Evolutionary conservation across 2,329 filamentous ascomycete species (phyloP), one percentile per base, ranked within the genome.

Genomic region (Fusarium subtropicale): DNA sequence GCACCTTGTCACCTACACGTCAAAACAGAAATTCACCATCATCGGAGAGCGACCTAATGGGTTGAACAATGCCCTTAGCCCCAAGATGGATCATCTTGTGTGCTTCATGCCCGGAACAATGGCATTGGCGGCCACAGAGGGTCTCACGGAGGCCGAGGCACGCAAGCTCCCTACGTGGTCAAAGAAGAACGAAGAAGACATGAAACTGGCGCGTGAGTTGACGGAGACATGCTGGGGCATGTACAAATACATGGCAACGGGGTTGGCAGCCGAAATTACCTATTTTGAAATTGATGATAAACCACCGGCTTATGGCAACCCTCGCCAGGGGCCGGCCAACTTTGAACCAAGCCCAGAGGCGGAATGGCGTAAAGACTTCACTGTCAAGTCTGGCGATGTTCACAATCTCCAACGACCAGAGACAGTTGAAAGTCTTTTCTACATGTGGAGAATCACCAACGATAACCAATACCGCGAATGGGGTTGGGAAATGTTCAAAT

Each of bases 171-270:
- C 88, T 0, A 86, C 83, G 10, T 98, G 96, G 96, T 89, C 87
- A 34, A 85, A 88, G 70, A 87, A 91, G 77, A 90, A 97, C 74
- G 94, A 97, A 61, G 91, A 92, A 65, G 93, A 98, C 77, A 94
- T 99, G 82, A 81, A 88, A 65, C 88, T 99, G 30, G 94, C 96
- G 2, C 89, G 89, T 69, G 95, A 99, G 82, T 84, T 99, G 59
- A 97, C 92, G 84, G 95, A 97, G 65, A 98, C 96, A 2, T 99
- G 96, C 85, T 97, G 95, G 92, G 94, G 92, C 75, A 99, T 97
- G 89, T 99, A 99, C 83, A 92, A 93, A 77, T 90, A 86, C 74
- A 97, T 94, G 76, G 88, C 90, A 11, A 98, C 96, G 0, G 95
- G 94, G 0, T 87, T 99, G n/a, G 94, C 96, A 0, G 90, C 92